A percentile compares a stretch with the other conserved stretches of the same genome.
Evolutionary conservation across 371 early-diverging fungal species (phyloP).

Genomic region (Lichtheimia ramosa): DNA sequence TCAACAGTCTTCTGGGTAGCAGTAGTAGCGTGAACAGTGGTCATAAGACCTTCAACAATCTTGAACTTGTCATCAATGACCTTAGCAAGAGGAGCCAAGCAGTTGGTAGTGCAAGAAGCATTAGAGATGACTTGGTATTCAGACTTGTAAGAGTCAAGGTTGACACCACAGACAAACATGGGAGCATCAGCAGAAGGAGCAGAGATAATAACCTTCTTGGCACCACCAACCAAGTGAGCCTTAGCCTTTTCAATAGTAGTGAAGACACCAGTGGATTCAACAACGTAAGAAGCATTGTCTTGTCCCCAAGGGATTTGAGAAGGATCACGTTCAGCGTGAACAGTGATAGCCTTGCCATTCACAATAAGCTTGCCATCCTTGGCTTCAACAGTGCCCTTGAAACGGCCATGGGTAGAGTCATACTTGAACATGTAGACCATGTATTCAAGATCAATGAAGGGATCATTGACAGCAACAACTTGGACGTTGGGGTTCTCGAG

Average conservation of each 20-base stretch:
- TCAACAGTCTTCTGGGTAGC: constrained; percentile 99
- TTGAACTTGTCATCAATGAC: constrained; percentile 95
- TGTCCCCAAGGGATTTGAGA: constrained; percentile 91
- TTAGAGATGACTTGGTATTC: constrained; percentile 91
- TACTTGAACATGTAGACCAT: constrained; percentile 97
- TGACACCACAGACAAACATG: constrained; percentile 93
- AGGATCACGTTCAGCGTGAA: constrained; percentile 78
- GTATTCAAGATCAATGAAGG: constrained; percentile 95
- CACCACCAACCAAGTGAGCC: constrained; percentile 91
- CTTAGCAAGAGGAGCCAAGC: constrained; percentile 98
- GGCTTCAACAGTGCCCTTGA: constrained; percentile 73
- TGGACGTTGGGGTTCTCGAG: constrained; percentile 74
- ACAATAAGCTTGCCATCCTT: constrained; percentile 86
- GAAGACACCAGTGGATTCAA: constrained; percentile 99
- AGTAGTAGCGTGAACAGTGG: constrained; percentile 98
- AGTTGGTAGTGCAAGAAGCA: constrained; percentile 99
- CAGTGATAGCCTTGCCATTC: constrained; percentile 77
- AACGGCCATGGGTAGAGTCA: constrained; percentile 97
- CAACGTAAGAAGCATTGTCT: constrained; percentile 90
- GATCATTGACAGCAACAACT: constrained; percentile 98
- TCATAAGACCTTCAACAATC: constrained; percentile 87
- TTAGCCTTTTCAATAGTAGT: constrained; percentile 87
- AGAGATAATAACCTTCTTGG: constrained; percentile 98
- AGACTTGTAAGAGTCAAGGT: constrained; percentile 88
- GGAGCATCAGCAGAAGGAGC: constrained; percentile 94